Percentiles rank a stretch among this genome's conserved stretches.
phyloP scores from a whole-genome alignment of 2,329 filamentous ascomycete genomes.

The Exophiala oligosperma region DNA sequence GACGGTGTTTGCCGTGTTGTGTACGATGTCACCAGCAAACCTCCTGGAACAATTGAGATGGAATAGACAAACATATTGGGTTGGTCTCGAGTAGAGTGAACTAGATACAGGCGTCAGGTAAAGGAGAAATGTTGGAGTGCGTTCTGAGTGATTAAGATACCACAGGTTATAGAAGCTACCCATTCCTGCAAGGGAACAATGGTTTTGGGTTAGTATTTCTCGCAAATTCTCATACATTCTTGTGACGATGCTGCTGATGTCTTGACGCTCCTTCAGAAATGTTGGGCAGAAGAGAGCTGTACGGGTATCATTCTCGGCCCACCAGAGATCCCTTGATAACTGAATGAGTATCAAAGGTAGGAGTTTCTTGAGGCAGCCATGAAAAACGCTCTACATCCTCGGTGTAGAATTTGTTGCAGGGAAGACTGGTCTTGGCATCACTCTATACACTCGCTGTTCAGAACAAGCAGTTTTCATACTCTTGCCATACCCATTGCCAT shows the following conservation, averaged over 20 bases:
- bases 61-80: conserved; percentile 50
- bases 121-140: background rate
- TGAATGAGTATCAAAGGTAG: background rate
- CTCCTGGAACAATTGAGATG: conserved; percentile 72
- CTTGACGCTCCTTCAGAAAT: background rate
- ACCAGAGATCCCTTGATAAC: background rate
- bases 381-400: background rate
- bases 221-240: background rate
- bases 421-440: background rate
- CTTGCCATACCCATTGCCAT: background rate
- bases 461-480: background rate
- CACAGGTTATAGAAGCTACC: background rate
- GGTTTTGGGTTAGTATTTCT: background rate
- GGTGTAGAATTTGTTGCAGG: background rate
- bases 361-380: background rate
- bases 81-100: background rate
- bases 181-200: background rate
- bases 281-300: background rate
- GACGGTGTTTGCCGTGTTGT: conserved; percentile 69
- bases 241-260: background rate
- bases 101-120: background rate
- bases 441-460: background rate
- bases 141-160: background rate
- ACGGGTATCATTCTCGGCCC: background rate
- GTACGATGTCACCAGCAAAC: conserved; percentile 60